Percentiles rank a stretch among this genome's conserved stretches.
phyloP scores from a whole-genome alignment of 768 basidiomycete genomes.

The Phlebiopsis gigantea region DNA sequence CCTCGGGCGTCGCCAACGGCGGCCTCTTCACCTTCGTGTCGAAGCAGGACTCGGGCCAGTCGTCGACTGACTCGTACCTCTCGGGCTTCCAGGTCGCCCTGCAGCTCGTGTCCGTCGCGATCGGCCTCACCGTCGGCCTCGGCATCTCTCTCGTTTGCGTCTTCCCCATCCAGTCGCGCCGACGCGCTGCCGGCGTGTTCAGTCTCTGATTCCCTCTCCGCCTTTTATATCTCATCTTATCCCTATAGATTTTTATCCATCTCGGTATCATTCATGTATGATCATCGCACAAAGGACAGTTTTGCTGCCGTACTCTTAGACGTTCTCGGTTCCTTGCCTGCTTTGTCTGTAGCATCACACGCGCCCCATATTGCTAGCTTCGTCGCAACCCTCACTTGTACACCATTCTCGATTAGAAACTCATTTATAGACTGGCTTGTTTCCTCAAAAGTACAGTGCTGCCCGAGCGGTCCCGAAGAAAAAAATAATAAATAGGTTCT shows the following conservation, averaged over 20 bases:
- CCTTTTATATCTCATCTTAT: background rate
- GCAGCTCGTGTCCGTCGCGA: slow-evolving; percentile 70
- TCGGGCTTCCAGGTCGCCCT: slow-evolving; percentile 72
- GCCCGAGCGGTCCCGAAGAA: too few species aligned
- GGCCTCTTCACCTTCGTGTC: slow-evolving; percentile 71
- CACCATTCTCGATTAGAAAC: too few species aligned
- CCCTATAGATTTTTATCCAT: background rate
- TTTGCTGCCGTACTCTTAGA: background rate
- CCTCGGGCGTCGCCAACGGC: slow-evolving; percentile 74
- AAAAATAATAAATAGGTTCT: too few species aligned
- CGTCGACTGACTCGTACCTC: slow-evolving; percentile 44
- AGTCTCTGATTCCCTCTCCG: slow-evolving; percentile 39
- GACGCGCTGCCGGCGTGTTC: slow-evolving; percentile 56
- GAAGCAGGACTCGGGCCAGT: slow-evolving; percentile 45
- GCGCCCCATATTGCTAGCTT: too few species aligned
- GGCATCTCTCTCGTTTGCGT: slow-evolving; percentile 65
- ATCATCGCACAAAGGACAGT: background rate
- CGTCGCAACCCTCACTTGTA: too few species aligned
- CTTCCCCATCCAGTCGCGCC: slow-evolving; percentile 55
- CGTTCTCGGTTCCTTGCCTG: background rate
- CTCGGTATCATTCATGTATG: background rate
- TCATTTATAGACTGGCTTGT: too few species aligned
- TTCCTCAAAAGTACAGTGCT: too few species aligned
- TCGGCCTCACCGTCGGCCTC: slow-evolving; percentile 77
- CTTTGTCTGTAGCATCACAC: slow-evolving; percentile 2